phyloP scores from a whole-genome alignment of 1,284 basidiomycete genomes.

The Termitomyces sp. region DNA sequence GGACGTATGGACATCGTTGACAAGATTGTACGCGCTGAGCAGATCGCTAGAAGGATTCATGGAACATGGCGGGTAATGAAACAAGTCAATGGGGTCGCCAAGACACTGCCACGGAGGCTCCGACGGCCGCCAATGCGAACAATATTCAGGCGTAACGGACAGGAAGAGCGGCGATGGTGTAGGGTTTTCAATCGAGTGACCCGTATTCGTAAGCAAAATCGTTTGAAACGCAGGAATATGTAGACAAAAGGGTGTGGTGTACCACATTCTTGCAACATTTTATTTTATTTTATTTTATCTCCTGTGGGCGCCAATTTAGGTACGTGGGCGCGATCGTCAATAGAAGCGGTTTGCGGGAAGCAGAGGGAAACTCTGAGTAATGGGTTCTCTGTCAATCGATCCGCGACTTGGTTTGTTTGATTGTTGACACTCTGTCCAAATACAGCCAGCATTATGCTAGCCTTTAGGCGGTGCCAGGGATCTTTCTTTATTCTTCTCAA shows the following conservation, averaged over 20 bases:
- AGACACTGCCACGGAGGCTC: slow-evolving; percentile 13
- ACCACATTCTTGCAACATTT: neutral
- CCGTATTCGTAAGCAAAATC: too few relatives aligned
- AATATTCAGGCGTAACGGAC: slow-evolving; percentile 25
- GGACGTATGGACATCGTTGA: slow-evolving; percentile 47
- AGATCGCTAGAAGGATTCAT: slow-evolving; percentile 18
- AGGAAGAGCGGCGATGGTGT: slow-evolving; percentile 30
- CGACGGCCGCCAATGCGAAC: slow-evolving; percentile 18
- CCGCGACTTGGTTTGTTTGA: slow-evolving; percentile 17
- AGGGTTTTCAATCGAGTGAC: slow-evolving; percentile 21
- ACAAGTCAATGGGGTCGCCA: slow-evolving; percentile 22
- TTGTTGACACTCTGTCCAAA: slow-evolving; percentile 16
- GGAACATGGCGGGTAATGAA: slow-evolving; percentile 23
- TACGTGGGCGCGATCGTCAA: neutral
- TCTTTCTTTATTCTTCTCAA: neutral
- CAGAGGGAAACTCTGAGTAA: slow-evolving; percentile 5
- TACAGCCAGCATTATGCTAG: slow-evolving; percentile 3
- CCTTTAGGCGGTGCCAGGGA: slow-evolving; percentile 3
- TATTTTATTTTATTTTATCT: neutral
- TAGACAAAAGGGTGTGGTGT: too few relatives aligned
- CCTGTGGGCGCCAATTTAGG: neutral
- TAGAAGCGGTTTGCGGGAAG: neutral
- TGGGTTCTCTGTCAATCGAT: slow-evolving; percentile 23
- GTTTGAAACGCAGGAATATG: too few relatives aligned
- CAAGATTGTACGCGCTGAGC: slow-evolving; percentile 28